Percentiles rank a stretch among this genome's conserved stretches.
phyloP scores from a whole-genome alignment of 768 basidiomycete species.

The Mycena rebaudengoi region DNA sequence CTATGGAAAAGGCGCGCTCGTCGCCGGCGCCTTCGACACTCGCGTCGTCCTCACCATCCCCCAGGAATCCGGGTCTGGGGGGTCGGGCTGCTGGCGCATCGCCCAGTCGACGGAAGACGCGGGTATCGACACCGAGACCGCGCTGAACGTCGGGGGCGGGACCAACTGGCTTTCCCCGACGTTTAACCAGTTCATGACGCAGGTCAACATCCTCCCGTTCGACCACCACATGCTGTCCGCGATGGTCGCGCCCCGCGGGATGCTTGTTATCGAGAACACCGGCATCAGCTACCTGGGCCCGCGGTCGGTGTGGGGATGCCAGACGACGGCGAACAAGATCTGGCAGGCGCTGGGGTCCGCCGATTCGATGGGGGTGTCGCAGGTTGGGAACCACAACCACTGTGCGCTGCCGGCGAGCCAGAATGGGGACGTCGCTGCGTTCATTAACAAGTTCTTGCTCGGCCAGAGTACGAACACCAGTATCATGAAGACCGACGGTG shows the following conservation, averaged over 20 bases:
- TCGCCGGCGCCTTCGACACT: constrained; percentile 61
- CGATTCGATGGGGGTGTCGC: constrained; percentile 60
- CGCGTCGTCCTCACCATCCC: constrained; percentile 68
- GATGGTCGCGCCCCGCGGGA: constrained; percentile 61
- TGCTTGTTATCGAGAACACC: constrained; percentile 64
- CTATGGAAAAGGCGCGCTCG: constrained; percentile 67
- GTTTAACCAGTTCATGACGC: constrained; percentile 57
- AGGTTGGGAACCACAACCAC: constrained; percentile 64
- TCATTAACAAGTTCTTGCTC: constrained; percentile 65
- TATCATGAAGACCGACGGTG: constrained; percentile 53
- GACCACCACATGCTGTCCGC: constrained; percentile 68
- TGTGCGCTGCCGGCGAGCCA: constrained; percentile 61
- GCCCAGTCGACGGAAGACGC: constrained; percentile 52
- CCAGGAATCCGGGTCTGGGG: constrained; percentile 70
- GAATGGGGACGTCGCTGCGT: constrained; percentile 55
- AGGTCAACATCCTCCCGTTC: constrained; percentile 55
- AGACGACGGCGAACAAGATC: constrained; percentile 57
- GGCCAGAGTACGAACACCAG: constrained; percentile 56
- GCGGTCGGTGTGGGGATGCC: constrained; percentile 57
- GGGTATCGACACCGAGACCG: constrained; percentile 50
- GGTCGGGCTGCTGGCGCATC: constrained; percentile 66
- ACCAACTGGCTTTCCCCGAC: constrained; percentile 69
- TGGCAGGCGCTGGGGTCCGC: constrained; percentile 58
- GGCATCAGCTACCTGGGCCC: constrained; percentile 65
- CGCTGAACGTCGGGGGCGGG: constrained; percentile 64